Evolutionary conservation across 305 asterid genomes (phyloP).

Genomic region (Fraxinus floribunda): DNA sequence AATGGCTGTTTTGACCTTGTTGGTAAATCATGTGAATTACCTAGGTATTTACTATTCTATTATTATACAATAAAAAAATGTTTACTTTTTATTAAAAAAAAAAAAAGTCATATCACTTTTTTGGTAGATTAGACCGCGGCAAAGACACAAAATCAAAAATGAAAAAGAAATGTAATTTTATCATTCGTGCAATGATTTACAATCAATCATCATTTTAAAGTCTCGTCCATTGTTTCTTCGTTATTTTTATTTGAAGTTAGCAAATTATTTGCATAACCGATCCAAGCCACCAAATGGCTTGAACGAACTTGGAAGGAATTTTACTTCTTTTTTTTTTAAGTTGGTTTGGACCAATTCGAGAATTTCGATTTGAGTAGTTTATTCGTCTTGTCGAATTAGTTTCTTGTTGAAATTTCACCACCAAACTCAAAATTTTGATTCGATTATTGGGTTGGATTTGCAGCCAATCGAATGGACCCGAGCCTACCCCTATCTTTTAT

Average conservation of each 20-base stretch:
- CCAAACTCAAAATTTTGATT: too few relatives aligned
- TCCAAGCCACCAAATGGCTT: background rate
- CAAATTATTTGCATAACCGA: background rate
- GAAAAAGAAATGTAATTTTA: background rate
- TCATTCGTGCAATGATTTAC: background rate
- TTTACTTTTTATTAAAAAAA: background rate
- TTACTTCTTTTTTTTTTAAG: too few relatives aligned
- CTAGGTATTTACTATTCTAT: background rate
- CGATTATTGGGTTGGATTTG: too few relatives aligned
- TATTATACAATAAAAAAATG: background rate
- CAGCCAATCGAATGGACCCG: too few relatives aligned
- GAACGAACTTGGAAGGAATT: background rate
- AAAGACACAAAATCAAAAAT: too few relatives aligned
- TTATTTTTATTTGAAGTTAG: too few relatives aligned
- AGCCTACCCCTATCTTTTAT: too few relatives aligned
- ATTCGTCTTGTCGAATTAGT: too few relatives aligned
- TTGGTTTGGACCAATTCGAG: background rate
- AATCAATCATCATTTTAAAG: background rate
- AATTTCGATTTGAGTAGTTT: too few relatives aligned
- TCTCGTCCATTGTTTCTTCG: too few relatives aligned
- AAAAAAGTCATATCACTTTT: background rate
- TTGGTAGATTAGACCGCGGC: background rate
- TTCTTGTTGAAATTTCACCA: too few relatives aligned
- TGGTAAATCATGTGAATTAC: background rate
- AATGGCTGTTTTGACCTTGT: background rate